Percentiles rank a stretch among this genome's conserved stretches.
These are phyloP conservation scores for Globisporangium irregulare DNA, from an alignment of 352 stramenopile species.

Conservation along the genomic window DNA sequence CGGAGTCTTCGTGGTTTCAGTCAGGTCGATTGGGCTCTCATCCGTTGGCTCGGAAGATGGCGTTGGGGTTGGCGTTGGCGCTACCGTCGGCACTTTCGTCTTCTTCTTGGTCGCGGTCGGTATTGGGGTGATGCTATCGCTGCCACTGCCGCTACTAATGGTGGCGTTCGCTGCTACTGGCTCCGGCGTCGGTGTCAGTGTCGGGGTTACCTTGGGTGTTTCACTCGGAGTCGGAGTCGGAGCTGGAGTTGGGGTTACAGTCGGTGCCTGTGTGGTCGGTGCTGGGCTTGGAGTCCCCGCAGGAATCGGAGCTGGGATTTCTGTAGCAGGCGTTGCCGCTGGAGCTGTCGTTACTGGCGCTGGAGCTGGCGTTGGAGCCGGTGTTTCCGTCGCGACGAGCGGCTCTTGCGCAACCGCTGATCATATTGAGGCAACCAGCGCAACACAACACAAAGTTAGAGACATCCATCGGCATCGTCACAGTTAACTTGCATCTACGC, in stretches of 20 bases:
- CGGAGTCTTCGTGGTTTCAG: conserved; percentile 4
- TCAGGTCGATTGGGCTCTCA: background rate
- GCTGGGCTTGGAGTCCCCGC: background rate
- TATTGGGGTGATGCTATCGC: background rate
- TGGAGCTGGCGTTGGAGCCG: background rate
- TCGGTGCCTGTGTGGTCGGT: conserved; percentile 6
- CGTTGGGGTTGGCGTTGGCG: conserved; percentile 3
- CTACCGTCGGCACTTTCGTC: conserved; percentile 13
- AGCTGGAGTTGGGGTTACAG: conserved; percentile 4
- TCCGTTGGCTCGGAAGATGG: conserved; percentile 1
- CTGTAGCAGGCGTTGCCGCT: background rate
- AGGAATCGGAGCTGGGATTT: conserved; percentile 5
- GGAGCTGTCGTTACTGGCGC: background rate
- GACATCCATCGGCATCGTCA: background rate
- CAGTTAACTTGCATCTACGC: background rate
- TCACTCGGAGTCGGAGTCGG: background rate
- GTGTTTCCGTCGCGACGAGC: background rate
- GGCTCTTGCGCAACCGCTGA: conserved; percentile 13
- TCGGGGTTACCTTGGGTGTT: background rate
- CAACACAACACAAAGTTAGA: background rate
- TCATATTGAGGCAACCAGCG: background rate
- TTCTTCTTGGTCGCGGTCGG: conserved; percentile 11
- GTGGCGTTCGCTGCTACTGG: conserved; percentile 2
- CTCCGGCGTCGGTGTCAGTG: background rate
- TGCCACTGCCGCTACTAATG: background rate